Percentiles rank a stretch among this genome's conserved stretches.
These are phyloP conservation scores for Echites panduratus DNA, from an alignment of 257 asterid species.

Conservation along the genomic window DNA sequence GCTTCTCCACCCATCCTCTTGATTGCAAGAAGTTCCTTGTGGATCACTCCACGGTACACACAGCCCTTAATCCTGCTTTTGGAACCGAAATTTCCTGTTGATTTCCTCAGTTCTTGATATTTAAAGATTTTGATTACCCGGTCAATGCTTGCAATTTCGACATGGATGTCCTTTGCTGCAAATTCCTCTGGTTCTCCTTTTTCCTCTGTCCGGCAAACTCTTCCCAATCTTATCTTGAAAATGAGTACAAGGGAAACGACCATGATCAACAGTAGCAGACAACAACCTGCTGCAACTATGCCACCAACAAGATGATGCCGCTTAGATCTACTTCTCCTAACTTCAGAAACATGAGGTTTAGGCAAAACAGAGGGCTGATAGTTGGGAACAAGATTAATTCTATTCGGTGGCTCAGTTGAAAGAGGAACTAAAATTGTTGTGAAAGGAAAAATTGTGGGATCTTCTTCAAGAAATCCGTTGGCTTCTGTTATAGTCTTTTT, in stretches of 20 bases:
- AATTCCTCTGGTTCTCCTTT: background rate
- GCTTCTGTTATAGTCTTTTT: conserved; percentile 25
- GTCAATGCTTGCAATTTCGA: conserved; percentile 12
- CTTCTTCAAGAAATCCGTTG: conserved; percentile 30
- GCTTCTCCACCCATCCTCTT: conserved; percentile 28
- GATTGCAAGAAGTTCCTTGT: conserved; percentile 32
- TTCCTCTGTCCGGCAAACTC: background rate
- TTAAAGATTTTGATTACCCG: background rate
- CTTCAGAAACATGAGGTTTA: background rate
- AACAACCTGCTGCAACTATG: conserved; percentile 5
- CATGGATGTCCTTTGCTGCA: conserved; percentile 10
- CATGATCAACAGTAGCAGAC: conserved; percentile 1
- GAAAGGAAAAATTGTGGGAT: conserved; percentile 20
- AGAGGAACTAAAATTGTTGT: conserved; percentile 20
- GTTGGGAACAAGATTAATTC: background rate
- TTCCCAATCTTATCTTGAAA: conserved; percentile 1
- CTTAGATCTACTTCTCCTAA: background rate
- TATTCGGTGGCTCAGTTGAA: conserved; percentile 1
- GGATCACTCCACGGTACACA: conserved; percentile 41
- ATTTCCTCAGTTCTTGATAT: conserved; percentile 12
- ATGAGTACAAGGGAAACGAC: background rate
- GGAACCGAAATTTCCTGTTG: conserved; percentile 11
- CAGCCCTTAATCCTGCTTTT: conserved; percentile 32
- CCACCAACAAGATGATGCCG: conserved; percentile 5
- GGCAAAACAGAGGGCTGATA: background rate